Conservation (phyloP, 2,329 filamentous ascomycete species). For the Paradendryphiella salina region DNA sequence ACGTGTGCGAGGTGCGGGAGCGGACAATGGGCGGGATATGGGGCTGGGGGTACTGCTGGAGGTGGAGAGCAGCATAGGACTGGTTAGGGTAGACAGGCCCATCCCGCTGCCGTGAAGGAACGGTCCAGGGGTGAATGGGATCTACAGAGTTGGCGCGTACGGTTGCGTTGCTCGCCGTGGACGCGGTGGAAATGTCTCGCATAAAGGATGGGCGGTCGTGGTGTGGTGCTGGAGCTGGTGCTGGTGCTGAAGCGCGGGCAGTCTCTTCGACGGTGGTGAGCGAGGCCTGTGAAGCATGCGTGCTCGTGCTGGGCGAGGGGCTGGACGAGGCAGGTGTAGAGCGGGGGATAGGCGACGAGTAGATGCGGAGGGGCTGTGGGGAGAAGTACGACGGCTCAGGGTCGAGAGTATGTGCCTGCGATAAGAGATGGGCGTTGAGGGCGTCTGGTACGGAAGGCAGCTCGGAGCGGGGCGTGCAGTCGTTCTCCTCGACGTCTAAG, state of each 20-base stretch:
- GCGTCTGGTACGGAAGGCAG: constrained; percentile 40
- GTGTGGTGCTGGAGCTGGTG: constrained; percentile 14
- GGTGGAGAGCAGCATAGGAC: constrained; percentile 54
- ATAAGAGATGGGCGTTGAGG: constrained; percentile 24
- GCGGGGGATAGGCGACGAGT: constrained; percentile 37
- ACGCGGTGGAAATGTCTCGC: constrained; percentile 49
- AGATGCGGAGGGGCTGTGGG: constrained; percentile 44
- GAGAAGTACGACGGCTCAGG: constrained; percentile 46
- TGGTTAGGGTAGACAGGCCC: constrained; percentile 54
- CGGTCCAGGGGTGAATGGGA: constrained; percentile 23
- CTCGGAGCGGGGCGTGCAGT: constrained; percentile 49
- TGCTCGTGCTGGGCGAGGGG: constrained; percentile 39
- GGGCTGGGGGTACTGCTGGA: constrained; percentile 49
- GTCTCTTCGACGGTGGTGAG: constrained; percentile 18
- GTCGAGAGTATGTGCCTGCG: constrained; percentile 27
- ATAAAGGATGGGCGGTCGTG: constrained; percentile 46
- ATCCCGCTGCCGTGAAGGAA: constrained; percentile 30
- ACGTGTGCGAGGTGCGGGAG: constrained; percentile 49
- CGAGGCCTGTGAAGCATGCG: constrained; percentile 33
- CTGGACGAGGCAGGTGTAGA: constrained; percentile 36
- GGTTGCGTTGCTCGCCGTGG: constrained; percentile 49
- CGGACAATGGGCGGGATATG: constrained; percentile 46
- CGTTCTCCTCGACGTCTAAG: constrained; percentile 32
- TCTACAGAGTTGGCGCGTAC: constrained; percentile 44
- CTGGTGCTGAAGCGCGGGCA: constrained; percentile 18